Percentiles rank a stretch among this genome's conserved stretches.
These are phyloP conservation scores for Cladorrhinum samala DNA, from an alignment of 495 filamentous ascomycete genomes.

Conservation along the genomic window DNA sequence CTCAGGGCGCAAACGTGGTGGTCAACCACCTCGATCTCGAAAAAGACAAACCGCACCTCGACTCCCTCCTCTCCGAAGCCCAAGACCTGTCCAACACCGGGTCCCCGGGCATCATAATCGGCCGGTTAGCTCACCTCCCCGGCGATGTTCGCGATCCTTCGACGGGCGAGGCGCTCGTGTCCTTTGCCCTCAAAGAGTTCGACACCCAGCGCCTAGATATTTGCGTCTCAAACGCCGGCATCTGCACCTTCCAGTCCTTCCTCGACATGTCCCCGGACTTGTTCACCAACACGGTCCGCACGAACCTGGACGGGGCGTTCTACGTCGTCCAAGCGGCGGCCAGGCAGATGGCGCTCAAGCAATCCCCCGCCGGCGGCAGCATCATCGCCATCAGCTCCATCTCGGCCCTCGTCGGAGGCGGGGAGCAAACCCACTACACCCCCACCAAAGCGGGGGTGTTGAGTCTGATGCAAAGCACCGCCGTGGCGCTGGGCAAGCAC, in stretches of 20 bases:
- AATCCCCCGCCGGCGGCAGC: constrained; percentile 58
- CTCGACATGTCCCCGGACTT: constrained; percentile 61
- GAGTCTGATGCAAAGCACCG: constrained; percentile 78
- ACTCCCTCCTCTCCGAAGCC: constrained; percentile 49
- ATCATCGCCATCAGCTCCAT: constrained; percentile 86
- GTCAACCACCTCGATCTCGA: constrained; percentile 63
- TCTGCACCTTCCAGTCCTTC: constrained; percentile 80
- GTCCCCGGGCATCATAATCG: constrained; percentile 19
- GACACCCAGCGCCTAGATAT: constrained; percentile 56
- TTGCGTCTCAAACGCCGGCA: constrained; percentile 82
- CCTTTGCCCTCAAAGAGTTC: constrained; percentile 52
- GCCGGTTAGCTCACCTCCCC: constrained; percentile 50
- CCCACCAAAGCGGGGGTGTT: constrained; percentile 85
- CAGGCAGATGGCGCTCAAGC: constrained; percentile 61
- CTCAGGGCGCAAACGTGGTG: constrained; percentile 61
- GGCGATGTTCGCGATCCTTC: constrained; percentile 63
- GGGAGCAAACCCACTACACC: constrained; percentile 77
- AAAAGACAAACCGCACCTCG: constrained; percentile 47
- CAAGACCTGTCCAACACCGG: constrained; percentile 32
- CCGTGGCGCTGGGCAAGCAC: constrained; percentile 70
- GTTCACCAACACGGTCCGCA: constrained; percentile 58
- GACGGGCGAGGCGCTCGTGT: constrained; percentile 54
- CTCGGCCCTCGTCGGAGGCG: constrained; percentile 77
- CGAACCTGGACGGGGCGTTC: constrained; percentile 83
- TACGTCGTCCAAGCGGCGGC: constrained; percentile 79